phyloP scores from a whole-genome alignment of 768 basidiomycete genomes.

The Termitomyces sp. region DNA sequence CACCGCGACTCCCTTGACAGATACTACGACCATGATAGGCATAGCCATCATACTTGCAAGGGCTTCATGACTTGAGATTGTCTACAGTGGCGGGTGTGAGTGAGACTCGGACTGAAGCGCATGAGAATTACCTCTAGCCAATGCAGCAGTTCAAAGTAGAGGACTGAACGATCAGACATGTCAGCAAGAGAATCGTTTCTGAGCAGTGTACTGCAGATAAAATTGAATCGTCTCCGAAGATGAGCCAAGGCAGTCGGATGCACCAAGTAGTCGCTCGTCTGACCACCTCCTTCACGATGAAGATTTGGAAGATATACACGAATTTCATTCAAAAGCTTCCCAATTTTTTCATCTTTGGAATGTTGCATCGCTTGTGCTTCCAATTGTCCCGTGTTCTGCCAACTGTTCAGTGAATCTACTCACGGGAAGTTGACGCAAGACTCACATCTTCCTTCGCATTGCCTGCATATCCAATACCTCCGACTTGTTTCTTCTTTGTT shows the following conservation, averaged over 20 bases:
- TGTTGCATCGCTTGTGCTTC: constrained; percentile 73
- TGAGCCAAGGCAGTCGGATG: constrained; percentile 91
- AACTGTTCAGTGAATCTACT: neutral
- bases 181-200: constrained; percentile 91
- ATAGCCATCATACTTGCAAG: constrained; percentile 95
- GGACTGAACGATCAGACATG: constrained; percentile 80
- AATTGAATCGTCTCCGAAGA: constrained; percentile 86
- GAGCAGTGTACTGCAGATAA: constrained; percentile 77
- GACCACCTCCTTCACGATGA: constrained; percentile 67
- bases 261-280: constrained; percentile 86
- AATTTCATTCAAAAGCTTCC: constrained; percentile 60
- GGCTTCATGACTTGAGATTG: constrained; percentile 89
- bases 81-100: constrained; percentile 37
- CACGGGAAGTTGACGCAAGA: constrained; percentile 5
- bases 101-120: constrained; percentile 2
- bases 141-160: constrained; percentile 87
- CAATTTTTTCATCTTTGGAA: constrained; percentile 69
- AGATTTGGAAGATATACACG: constrained; percentile 83
- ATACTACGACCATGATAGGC: constrained; percentile 86
- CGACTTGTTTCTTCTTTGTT: constrained; percentile 54
- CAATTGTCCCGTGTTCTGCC: constrained; percentile 71
- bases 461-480: constrained; percentile 87
- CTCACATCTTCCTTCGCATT: constrained; percentile 80
- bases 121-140: constrained; percentile 77
- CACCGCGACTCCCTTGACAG: constrained; percentile 57